Evolutionary conservation across 2,329 filamentous ascomycete species (phyloP), one percentile per base, ranked within the genome.

Genomic region (Phaeosphaeriaceae sp.): DNA sequence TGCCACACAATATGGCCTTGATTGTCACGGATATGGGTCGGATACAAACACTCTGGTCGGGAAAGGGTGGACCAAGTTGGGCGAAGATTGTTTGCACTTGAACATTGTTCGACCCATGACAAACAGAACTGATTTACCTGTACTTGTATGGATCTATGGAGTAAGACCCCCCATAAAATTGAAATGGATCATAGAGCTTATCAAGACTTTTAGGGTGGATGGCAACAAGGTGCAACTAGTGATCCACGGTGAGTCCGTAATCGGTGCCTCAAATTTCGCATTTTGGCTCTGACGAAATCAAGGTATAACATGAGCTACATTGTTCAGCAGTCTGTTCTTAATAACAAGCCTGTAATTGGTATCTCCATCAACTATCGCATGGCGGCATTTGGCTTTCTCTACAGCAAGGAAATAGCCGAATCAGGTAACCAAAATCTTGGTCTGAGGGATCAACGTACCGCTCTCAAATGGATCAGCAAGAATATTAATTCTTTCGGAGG

Each of bases 401-500:
- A 77, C 1, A 73, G 77, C 2, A 48, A 70, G 3, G 72, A 76
- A 9, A 65, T 79, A 3, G 60, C 73, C 18, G 61, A 66, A 3
- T 57, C 64, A 4, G 65, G 66, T 4, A 65, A 63, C 2, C 64
- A 75, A 1, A 79, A 79, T 46, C 81, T 75, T 1, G 87, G 86
- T 0, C 68, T 89, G 4, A 74, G 86, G 3, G 86, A 89, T 57
- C 85, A 89, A 65, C 75, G 83, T 4, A 75, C 80, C 11, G 74
- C 82, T 0, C 64, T 89, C 37, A 63, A 80, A 37, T 89, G 87
- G 86, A 78, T 88, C 0, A 77, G 83, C 57, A 72, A 78, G 16
- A 74, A 89, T 51, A 87, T 89, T n/a, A 56, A 58, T 2, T 29
- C 61, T 1, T 72, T 71, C 30, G 66, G 84, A 2, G 84, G 85